These are phyloP conservation scores for Lepidopterella palustris DNA, from an alignment of 495 filamentous ascomycete genomes.

Conservation along the genomic window DNA sequence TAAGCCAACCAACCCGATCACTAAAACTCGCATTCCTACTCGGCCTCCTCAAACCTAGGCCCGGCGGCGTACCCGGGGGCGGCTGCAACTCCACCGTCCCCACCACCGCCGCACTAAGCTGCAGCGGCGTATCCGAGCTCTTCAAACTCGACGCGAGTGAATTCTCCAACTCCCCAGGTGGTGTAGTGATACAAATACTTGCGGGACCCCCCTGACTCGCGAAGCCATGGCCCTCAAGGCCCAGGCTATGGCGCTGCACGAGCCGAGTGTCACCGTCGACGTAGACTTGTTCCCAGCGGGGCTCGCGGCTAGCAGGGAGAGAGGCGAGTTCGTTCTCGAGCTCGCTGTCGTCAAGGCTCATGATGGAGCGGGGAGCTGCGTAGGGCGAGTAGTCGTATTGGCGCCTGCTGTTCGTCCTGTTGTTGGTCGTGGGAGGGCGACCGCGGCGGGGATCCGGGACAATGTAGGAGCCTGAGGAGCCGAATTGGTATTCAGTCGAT, in stretches of 20 bases:
- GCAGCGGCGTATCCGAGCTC: constrained; percentile 16
- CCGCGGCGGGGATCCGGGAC: constrained; percentile 23
- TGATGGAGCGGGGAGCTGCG: constrained; percentile 17
- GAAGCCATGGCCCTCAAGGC: constrained; percentile 15
- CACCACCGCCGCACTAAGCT: background rate
- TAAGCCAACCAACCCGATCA: constrained; percentile 20
- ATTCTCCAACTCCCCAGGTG: constrained; percentile 16
- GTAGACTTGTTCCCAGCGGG: constrained; percentile 27
- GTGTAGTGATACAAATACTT: constrained; percentile 22
- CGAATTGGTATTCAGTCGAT: constrained; percentile 32
- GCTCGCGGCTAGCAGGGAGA: constrained; percentile 22
- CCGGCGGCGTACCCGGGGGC: background rate
- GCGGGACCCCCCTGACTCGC: constrained; percentile 10
- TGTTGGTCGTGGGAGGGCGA: constrained; percentile 17
- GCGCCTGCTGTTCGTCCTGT: constrained; percentile 14
- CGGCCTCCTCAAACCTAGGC: background rate
- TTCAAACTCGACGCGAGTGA: constrained; percentile 9
- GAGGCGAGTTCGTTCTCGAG: constrained; percentile 21
- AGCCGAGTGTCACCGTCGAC: constrained; percentile 23
- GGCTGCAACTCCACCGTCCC: constrained; percentile 13
- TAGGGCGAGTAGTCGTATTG: constrained; percentile 15
- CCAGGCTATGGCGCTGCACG: constrained; percentile 12
- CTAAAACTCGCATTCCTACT: constrained; percentile 22
- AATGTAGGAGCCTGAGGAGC: constrained; percentile 32
- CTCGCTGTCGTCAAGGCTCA: constrained; percentile 25